Evolutionary conservation across 331 rosid genomes (phyloP).

Genomic region (Cydonia oblonga): DNA sequence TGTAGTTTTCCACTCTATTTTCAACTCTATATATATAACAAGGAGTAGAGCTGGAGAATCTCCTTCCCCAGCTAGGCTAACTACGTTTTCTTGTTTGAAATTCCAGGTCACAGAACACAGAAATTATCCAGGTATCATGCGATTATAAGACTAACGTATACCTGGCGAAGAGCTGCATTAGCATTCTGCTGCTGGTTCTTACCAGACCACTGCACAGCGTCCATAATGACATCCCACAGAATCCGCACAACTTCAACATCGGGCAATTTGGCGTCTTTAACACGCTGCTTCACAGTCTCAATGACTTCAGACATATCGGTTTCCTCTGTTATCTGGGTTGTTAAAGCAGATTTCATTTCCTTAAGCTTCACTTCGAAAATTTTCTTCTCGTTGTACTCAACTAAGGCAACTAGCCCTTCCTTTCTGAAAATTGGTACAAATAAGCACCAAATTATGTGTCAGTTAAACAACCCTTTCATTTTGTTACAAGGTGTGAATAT

Average conservation of each 20-base stretch:
- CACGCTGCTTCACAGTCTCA: conserved; percentile 85
- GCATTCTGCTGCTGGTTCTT: conserved; percentile 99
- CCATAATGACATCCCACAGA: conserved; percentile 96
- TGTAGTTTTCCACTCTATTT: too few relatives aligned
- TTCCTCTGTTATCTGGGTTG: conserved; percentile 90
- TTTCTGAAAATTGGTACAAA: conserved; percentile 40
- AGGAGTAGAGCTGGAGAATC: too few relatives aligned
- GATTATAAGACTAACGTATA: background rate
- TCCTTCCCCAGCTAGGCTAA: too few relatives aligned
- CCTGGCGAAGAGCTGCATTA: conserved; percentile 96
- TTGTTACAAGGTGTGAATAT: background rate
- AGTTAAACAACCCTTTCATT: background rate
- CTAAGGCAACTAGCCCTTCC: conserved; percentile 85
- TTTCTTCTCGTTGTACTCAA: conserved; percentile 94
- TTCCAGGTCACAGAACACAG: background rate
- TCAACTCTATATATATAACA: too few relatives aligned
- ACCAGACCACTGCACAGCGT: conserved; percentile 99
- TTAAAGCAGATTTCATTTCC: conserved; percentile 94
- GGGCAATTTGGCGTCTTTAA: conserved; percentile 89
- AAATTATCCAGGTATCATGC: background rate
- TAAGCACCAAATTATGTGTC: background rate
- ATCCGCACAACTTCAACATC: conserved; percentile 69
- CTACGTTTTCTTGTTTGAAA: too few relatives aligned
- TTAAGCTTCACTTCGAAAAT: conserved; percentile 88
- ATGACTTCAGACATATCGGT: conserved; percentile 88